Base-by-base conservation (phyloP, 805 yeast genomes). In the Millerozyma acaciae region DNA sequence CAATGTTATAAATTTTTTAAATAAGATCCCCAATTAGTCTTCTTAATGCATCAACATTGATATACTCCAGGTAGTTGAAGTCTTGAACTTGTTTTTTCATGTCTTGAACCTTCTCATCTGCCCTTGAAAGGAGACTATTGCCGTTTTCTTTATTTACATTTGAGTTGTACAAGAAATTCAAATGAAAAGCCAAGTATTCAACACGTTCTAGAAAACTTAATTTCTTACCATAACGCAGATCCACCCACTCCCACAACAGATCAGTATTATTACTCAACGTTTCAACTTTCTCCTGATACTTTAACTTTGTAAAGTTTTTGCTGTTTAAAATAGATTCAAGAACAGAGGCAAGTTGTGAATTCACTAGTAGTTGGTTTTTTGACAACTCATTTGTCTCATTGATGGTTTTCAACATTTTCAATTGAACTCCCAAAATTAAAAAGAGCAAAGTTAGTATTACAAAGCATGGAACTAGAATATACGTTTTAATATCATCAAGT, bases 171-270 rank as follows among this genome's bases (percentile, higher is more conserved):
- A 48, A 30, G 6, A 34, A 26, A 7, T 39, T 36, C n/a, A 50
- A 28, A 26, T 53, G 53, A 13, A 30, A 31, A 8, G 49, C 40
- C 26, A 53, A 37, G 32, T 39, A 53, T 30, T 47, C 49, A 17
- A 50, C 34, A 28, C 47, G 43, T 22, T 54, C 55, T 9, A 37
- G 15, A 5, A 38, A 27, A 19, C 35, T 39, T 17, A 54, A 34
- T 20, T 39, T 32, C 31, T 43, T 48, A 8, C 49, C 51, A 15
- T 38, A 36, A 16, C 36, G 34, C 14, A 41, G 31, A 17, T 32
- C 18, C 4, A 52, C 44, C 48, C 50, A 51, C 15, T 44, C 37
- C 60, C 60, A 54, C 10, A 53, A 40, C n/a, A 38, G 38, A 20
- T 40, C 32, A 10, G 26, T 28, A 10, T 21, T 39, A 3, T 39